Percentiles rank a stretch among this genome's conserved stretches.
Evolutionary conservation across 2,329 filamentous ascomycete genomes (phyloP).

Genomic region (Xylariales sp.): DNA sequence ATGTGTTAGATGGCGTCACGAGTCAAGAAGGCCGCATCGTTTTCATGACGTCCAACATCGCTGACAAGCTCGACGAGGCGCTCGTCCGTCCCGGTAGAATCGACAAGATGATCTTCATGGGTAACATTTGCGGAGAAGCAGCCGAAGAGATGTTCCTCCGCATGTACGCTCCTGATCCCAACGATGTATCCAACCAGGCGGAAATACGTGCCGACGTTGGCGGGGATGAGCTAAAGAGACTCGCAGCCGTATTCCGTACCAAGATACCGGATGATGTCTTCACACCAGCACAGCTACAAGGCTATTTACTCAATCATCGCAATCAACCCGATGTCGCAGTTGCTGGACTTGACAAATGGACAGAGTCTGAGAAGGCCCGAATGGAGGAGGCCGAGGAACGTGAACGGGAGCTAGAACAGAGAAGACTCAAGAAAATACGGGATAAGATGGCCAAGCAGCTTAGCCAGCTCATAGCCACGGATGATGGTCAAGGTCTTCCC

Average conservation of each 20-base stretch:
- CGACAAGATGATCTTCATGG: conserved; percentile 63
- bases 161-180: conserved; percentile 17
- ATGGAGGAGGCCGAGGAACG: background rate
- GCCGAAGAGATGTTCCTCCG: conserved; percentile 20
- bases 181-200: conserved; percentile 13
- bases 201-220: conserved; percentile 12
- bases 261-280: conserved; percentile 18
- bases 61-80: conserved; percentile 61
- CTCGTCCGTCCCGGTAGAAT: conserved; percentile 62
- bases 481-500: no score
- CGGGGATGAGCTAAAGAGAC: conserved; percentile 10
- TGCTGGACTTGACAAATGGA: background rate
- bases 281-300: conserved; percentile 22
- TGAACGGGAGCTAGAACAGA: background rate
- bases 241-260: conserved; percentile 9
- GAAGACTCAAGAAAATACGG: background rate
- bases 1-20: conserved; percentile 59
- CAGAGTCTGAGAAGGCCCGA: background rate
- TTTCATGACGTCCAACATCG: conserved; percentile 66
- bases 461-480: no score
- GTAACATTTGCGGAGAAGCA: conserved; percentile 26
- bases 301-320: conserved; percentile 16
- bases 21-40: conserved; percentile 66
- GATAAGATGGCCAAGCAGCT: no score
- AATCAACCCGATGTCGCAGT: conserved; percentile 2